Evolutionary conservation across 352 stramenopile genomes (phyloP).

Genomic region (Phytophthora cajani): DNA sequence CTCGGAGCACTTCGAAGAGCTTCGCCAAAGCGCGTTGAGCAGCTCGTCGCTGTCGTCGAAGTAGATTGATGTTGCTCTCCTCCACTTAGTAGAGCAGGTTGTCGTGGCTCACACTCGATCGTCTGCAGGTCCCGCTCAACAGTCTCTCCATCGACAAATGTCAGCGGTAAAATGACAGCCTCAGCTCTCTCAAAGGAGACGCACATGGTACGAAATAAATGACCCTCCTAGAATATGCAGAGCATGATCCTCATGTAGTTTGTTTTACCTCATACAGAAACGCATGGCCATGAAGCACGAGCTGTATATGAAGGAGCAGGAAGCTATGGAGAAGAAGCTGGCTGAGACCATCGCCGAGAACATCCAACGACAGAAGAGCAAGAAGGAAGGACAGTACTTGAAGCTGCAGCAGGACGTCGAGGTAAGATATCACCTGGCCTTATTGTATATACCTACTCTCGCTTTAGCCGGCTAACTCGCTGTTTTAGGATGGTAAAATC

Average conservation of each 20-base stretch:
- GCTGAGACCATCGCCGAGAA: constrained; percentile 70
- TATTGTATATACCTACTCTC: background rate
- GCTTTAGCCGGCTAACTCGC: background rate
- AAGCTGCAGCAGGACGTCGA: constrained; percentile 80
- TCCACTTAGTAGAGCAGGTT: too few species aligned
- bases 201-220: constrained; percentile 39
- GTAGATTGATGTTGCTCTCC: constrained; percentile 14
- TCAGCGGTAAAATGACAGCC: constrained; percentile 33
- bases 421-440: constrained; percentile 19
- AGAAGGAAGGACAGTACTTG: constrained; percentile 71
- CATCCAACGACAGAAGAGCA: constrained; percentile 65
- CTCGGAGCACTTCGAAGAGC: constrained; percentile 72
- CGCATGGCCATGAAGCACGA: constrained; percentile 79
- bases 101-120: background rate
- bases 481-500: constrained; percentile 54
- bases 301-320: constrained; percentile 73
- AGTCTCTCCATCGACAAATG: constrained; percentile 18
- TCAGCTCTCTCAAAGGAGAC: constrained; percentile 68
- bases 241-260: background rate
- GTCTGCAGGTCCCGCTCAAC: constrained; percentile 24
- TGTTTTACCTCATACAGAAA: constrained; percentile 41
- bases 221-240: background rate
- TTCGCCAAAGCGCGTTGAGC: constrained; percentile 61
- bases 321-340: constrained; percentile 66
- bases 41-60: constrained; percentile 37